Evolutionary conservation across 2,329 filamentous ascomycete species (phyloP), one percentile per base, ranked within the genome.

Genomic region (Pseudogymnoascus sp.): DNA sequence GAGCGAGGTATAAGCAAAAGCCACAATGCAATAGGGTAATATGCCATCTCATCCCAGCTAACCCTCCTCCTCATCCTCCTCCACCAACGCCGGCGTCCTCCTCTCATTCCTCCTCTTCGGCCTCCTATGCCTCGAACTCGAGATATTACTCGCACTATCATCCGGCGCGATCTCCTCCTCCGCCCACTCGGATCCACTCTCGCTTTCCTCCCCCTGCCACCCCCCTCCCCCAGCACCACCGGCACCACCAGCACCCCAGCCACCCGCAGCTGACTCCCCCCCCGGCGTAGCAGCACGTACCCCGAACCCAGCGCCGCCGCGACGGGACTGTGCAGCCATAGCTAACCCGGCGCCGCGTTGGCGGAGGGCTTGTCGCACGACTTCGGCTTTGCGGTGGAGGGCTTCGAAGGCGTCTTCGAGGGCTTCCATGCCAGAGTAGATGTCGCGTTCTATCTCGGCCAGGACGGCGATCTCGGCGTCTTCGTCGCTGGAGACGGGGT

Each of bases 381-480:
- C 76, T 76, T 97, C 92, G 1, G 93, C 93, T 71, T 88, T 88
- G 68, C 86, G 83, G 73, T 97, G 93, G n/a, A 97, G 81, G 29
- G 85, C 86, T 77, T 97, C 93, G 70, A 97, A 97, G 0, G 93
- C 92, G 72, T 97, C 91, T 75, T 97, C 93, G 23, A 97, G 83
- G 0, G 86, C 87, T 76, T 97, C 93, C 93, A 97, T 97, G 66
- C 93, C 91, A 36, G 86, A 83, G 76, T 93, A 97, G 64, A 97
- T 96, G 71, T 96, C 91, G 5, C 92, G 86, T 76, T 97, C 93
- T 40, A 97, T 87, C 76, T 97, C 93, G 6, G 91, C 91, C 5
- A 97, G 82, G 1, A 90, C 89, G 0, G 90, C 90, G 70, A 97
- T 93, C 74, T 97, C 93, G 62, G 90, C 91, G 71, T 97, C 93